Conservation (phyloP, 2,329 filamentous ascomycete species). For the Fusarium pseudocircinatum region DNA sequence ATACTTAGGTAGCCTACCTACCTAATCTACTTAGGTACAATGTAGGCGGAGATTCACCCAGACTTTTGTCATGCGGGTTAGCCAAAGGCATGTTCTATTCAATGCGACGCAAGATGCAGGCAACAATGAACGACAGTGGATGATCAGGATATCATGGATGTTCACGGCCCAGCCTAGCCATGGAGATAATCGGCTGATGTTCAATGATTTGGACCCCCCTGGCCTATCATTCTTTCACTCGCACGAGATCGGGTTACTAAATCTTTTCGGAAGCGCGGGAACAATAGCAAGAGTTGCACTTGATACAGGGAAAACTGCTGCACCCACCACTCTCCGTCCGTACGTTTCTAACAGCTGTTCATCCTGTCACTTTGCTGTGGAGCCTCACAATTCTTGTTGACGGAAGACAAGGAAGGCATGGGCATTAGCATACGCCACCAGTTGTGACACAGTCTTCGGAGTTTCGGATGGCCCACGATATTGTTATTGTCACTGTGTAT, state of each 20-base stretch:
- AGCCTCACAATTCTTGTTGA: constrained; percentile 9
- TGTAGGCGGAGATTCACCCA: neutral
- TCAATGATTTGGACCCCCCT: neutral
- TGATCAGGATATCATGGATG: constrained; percentile 13
- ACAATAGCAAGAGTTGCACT: constrained; percentile 9
- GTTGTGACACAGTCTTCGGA: constrained; percentile 36
- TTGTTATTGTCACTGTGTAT: neutral
- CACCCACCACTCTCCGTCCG: constrained; percentile 1
- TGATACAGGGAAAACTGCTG: neutral
- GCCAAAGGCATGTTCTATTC: neutral
- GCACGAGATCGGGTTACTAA: constrained; percentile 32
- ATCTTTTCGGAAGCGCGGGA: constrained; percentile 23
- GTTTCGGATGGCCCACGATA: constrained; percentile 32
- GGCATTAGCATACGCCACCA: constrained; percentile 31
- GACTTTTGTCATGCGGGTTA: neutral
- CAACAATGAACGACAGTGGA: neutral
- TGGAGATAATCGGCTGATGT: constrained; percentile 34
- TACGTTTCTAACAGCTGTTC: constrained; percentile 34
- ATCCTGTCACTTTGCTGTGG: constrained; percentile 31
- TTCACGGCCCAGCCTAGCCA: constrained; percentile 5
- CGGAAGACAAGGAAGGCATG: neutral
- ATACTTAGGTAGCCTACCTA: neutral
- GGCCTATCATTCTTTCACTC: constrained; percentile 19
- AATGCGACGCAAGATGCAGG: neutral
- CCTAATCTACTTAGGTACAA: neutral